Evolutionary conservation across 495 filamentous ascomycete species (phyloP), one percentile per base, ranked within the genome.

Genomic region (Xanthoparmelia taractica): DNA sequence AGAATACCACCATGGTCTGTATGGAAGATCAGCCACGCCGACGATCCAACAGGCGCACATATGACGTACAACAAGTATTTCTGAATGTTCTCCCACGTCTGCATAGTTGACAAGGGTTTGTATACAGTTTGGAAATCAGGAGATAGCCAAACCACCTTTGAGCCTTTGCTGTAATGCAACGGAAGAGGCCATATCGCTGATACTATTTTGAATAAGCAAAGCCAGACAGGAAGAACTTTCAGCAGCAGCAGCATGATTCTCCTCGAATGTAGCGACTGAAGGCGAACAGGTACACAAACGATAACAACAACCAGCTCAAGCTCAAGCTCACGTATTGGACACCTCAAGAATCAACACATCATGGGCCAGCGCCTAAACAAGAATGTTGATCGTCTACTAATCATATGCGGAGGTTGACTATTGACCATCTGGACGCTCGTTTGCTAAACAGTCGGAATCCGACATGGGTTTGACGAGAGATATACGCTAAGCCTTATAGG

Each of bases 171-270:
- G 55, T 67, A 73, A 6, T 27, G 64, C 34, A 54, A 45, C 3
- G 74, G 74, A 10, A 69, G 48, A 2, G 74, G 74, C 74, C 74
- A 76, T 48, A 76, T 59, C 1, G 74, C 73, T 6, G 23, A 34
- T n/a, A 36, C 29, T 17, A 17, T 23, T 18, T 48, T 11, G 3
- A 50, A 0, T 13, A 55, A 1, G 25, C 27, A 57, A 8, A 18
- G n/a, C 50, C 34, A 56, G 2, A 4, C 23, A 61, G 20, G 7
- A 37, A n/a, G 38, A 15, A 40, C 2, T 40, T 40, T 40, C 38
- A 40, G 13, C 8, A 40, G 33, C 8, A 40, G 33, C n/a, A 62
- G 41, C 60, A 62, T 62, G 33, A 43, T 43, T 18, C 4, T 5
- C 15, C 4, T 43, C 40, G 40, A 43, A 8, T 18, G 15, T 12